A percentile compares a stretch with the other conserved stretches of the same genome.
phyloP scores from a whole-genome alignment of 1,284 basidiomycete species.

The Lentinula novae-zelandiae region DNA sequence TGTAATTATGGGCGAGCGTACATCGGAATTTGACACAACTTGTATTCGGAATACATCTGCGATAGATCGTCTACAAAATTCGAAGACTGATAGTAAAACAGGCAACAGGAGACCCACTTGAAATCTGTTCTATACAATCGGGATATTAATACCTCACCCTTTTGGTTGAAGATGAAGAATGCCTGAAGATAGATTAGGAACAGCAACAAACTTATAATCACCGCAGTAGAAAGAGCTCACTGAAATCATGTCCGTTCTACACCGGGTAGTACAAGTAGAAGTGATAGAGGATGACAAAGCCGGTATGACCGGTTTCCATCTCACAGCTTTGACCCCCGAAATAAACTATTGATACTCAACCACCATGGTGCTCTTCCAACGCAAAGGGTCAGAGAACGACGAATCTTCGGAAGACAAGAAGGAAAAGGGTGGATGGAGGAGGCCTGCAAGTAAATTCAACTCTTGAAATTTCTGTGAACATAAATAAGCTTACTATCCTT shows the following conservation, averaged over 20 bases:
- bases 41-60: slow-evolving; percentile 97
- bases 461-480: not conserved
- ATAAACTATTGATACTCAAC: not conserved
- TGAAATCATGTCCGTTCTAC: not conserved
- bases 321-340: not conserved
- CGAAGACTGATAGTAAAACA: slow-evolving; percentile 6
- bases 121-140: slow-evolving; percentile 90
- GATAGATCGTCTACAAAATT: slow-evolving; percentile 77
- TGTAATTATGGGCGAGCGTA: slow-evolving; percentile 96
- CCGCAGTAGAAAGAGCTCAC: not conserved
- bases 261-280: not conserved
- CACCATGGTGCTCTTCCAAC: slow-evolving; percentile 54
- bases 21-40: slow-evolving; percentile 96
- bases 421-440: slow-evolving; percentile 84
- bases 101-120: slow-evolving; percentile 58
- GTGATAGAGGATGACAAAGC: not conserved
- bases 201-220: not conserved
- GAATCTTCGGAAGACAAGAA: slow-evolving; percentile 53
- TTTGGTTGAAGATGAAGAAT: slow-evolving; percentile 98
- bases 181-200: slow-evolving; percentile 50
- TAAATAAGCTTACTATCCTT: not conserved
- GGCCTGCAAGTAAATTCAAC: slow-evolving; percentile 77
- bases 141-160: slow-evolving; percentile 95
- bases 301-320: not conserved
- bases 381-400: slow-evolving; percentile 39